Percentiles rank a stretch among this genome's conserved stretches.
These are phyloP conservation scores for Escallonia rubra DNA, from an alignment of 129 eudicot genomes.

Conservation along the genomic window DNA sequence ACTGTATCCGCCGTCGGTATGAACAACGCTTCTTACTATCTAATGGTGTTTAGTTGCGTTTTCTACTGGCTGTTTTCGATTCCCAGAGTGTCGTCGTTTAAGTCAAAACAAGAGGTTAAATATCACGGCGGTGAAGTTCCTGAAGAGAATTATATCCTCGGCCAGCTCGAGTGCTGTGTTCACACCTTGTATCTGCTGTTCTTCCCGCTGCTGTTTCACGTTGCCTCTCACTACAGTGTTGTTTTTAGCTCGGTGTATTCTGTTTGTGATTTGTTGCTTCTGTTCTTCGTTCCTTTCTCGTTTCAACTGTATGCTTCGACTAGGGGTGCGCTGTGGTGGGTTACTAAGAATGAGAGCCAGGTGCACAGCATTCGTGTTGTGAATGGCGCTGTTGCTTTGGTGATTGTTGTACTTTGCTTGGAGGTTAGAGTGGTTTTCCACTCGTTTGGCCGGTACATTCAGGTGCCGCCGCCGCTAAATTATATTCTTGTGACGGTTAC, in stretches of 20 bases:
- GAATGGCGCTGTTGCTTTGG: slow-evolving; percentile 86
- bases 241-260: slow-evolving; percentile 64
- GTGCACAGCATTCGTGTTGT: slow-evolving; percentile 59
- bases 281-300: slow-evolving; percentile 82
- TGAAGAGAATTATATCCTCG: slow-evolving; percentile 64
- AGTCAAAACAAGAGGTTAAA: slow-evolving; percentile 55
- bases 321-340: slow-evolving; percentile 96
- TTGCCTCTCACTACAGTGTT: slow-evolving; percentile 62
- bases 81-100: slow-evolving; percentile 77
- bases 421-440: slow-evolving; percentile 92
- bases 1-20: slow-evolving; percentile 88
- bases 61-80: slow-evolving; percentile 87
- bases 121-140: slow-evolving; percentile 90
- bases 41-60: slow-evolving; percentile 63
- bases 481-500: slow-evolving; percentile 74
- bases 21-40: slow-evolving; percentile 67
- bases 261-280: slow-evolving; percentile 67
- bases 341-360: slow-evolving; percentile 65
- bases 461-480: slow-evolving; percentile 84
- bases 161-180: slow-evolving; percentile 87
- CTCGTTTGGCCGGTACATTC: slow-evolving; percentile 89
- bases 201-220: slow-evolving; percentile 70
- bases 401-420: slow-evolving; percentile 76
- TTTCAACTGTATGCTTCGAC: slow-evolving; percentile 87
- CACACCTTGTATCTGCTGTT: slow-evolving; percentile 67